A percentile compares a stretch with the other conserved stretches of the same genome.
phyloP scores from a whole-genome alignment of 257 asterid species.

The Solanum ossicruentum region DNA sequence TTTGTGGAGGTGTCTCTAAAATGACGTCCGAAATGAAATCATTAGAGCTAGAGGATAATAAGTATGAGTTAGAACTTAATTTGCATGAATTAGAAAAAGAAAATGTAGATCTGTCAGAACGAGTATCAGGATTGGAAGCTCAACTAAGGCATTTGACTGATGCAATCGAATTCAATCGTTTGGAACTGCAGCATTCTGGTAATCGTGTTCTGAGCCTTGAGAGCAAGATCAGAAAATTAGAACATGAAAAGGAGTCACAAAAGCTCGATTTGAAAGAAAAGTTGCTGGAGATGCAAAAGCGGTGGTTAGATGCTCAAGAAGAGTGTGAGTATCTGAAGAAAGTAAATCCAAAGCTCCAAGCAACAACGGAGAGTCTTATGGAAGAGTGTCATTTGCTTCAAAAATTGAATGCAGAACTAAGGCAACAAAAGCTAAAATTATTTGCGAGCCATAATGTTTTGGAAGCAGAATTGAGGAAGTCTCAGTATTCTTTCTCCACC shows the following conservation, averaged over 20 bases:
- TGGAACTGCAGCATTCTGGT: conserved; percentile 24
- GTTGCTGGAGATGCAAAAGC: conserved; percentile 18
- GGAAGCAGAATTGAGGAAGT: conserved; percentile 23
- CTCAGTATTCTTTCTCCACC: conserved; percentile 6
- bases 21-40: background rate
- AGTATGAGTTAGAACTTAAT: conserved; percentile 7
- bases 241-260: conserved; percentile 17
- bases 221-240: conserved; percentile 15
- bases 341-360: conserved; percentile 24
- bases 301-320: conserved; percentile 27
- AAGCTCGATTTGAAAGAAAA: conserved; percentile 11
- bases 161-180: conserved; percentile 11
- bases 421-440: conserved; percentile 20
- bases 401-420: conserved; percentile 17
- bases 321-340: conserved; percentile 19
- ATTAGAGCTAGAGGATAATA: conserved; percentile 1
- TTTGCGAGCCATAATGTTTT: conserved; percentile 10
- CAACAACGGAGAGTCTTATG: conserved; percentile 22
- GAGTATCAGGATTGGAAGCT: conserved; percentile 46
- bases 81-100: conserved; percentile 22
- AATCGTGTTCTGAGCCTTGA: conserved; percentile 6
- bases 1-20: background rate
- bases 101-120: conserved; percentile 21
- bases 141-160: conserved; percentile 30
- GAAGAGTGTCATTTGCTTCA: conserved; percentile 29